These are phyloP conservation scores for Micractinium sp. DNA, from an alignment of 139 green algal species.

Conservation along the genomic window DNA sequence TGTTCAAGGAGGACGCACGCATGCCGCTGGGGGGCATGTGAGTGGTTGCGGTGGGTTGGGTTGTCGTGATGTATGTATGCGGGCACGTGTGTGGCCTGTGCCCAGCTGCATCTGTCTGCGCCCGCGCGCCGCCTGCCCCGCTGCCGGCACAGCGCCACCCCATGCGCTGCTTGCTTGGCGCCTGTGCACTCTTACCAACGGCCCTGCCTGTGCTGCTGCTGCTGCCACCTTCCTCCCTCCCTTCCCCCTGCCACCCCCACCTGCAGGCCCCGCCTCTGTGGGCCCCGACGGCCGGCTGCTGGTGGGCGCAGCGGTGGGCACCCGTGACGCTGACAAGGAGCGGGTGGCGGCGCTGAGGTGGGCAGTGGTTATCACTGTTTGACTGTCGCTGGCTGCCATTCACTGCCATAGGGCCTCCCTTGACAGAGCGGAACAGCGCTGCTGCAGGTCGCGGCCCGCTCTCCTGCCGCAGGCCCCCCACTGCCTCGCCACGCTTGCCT, in stretches of 20 bases:
- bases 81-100: too few species aligned
- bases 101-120: not conserved
- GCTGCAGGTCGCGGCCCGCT: not conserved
- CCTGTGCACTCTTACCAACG: too few species aligned
- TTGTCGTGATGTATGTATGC: too few species aligned
- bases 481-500: too few species aligned
- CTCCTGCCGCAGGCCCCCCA: too few species aligned
- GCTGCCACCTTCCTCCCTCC: not conserved
- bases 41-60: too few species aligned
- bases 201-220: too few species aligned
- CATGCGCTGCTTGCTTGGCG: too few species aligned
- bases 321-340: conserved; percentile 81
- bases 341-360: conserved; percentile 63
- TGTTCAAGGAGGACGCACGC: conserved; percentile 56
- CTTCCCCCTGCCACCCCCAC: not conserved
- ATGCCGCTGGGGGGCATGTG: conserved; percentile 44
- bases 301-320: conserved; percentile 91
- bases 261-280: conserved; percentile 60
- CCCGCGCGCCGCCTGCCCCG: not conserved
- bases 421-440: not conserved
- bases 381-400: not conserved
- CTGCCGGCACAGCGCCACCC: too few species aligned
- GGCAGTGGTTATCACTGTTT: not conserved
- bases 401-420: not conserved
- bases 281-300: conserved; percentile 75